phyloP scores from a whole-genome alignment of 768 basidiomycete genomes.

The Russula abietina region DNA sequence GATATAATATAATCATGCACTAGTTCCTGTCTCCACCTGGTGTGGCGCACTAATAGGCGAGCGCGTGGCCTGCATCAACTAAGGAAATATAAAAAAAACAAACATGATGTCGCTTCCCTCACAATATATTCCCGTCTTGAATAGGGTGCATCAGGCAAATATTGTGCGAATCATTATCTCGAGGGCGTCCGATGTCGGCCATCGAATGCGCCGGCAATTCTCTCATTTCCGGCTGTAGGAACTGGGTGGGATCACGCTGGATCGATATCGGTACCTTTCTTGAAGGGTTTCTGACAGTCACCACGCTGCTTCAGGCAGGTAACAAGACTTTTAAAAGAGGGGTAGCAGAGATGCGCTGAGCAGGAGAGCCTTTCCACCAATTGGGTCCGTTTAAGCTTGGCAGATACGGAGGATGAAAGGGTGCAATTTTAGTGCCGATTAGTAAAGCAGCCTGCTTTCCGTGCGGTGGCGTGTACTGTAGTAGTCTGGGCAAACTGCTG shows the following conservation, averaged over 20 bases:
- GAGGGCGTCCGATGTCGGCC: conserved; percentile 4
- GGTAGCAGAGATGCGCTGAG: background rate
- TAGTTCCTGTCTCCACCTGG: background rate
- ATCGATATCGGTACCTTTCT: conserved; percentile 7
- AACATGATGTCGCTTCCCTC: conserved; percentile 2
- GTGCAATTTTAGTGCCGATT: conserved; percentile 14
- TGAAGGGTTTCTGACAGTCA: conserved; percentile 4
- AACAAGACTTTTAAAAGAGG: conserved; percentile 10
- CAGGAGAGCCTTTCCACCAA: background rate
- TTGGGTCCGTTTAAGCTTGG: conserved; percentile 3
- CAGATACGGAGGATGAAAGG: background rate
- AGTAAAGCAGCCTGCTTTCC: conserved; percentile 2
- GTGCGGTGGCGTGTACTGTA: conserved; percentile 10
- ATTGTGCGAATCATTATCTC: background rate
- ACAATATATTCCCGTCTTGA: background rate
- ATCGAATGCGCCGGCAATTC: conserved; percentile 10
- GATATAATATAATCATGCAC: conserved; percentile 2
- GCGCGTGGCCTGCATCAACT: conserved; percentile 2
- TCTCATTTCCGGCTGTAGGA: conserved; percentile 17
- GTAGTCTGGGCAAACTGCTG: conserved; percentile 5
- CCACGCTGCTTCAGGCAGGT: conserved; percentile 6
- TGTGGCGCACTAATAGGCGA: conserved; percentile 6
- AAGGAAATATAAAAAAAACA: background rate
- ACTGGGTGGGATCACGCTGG: background rate
- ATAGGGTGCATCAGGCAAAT: background rate